Base-by-base conservation (phyloP, 2,329 filamentous ascomycete species). In the Emmonsiellopsis sp. region DNA sequence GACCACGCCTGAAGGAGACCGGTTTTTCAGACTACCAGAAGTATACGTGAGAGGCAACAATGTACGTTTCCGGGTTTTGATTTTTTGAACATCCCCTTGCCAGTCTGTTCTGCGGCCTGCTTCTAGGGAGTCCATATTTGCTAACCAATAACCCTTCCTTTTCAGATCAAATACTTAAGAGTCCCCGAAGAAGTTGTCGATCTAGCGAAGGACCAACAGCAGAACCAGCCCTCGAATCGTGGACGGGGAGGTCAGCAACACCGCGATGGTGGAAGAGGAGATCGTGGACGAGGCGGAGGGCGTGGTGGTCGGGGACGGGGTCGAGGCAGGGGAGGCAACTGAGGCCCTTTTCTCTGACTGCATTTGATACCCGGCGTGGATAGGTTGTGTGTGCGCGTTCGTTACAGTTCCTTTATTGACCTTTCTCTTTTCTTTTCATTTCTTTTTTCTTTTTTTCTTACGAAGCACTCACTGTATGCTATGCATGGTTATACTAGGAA, bases 1-100 rank as follows among this genome's bases (percentile, higher is more conserved):
- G 73, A 97, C 93, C 14, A 95, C 87, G 68, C 85, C 92, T 27
- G 92, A 97, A 65, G 93, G 90, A 58, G 91, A 97, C 72, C 91
- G 87, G 68, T 98, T 98, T 72, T 86, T 89, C 71, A 81, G 89
- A 66, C 75, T 98, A 71, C 85, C 90, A 37, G 94, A 98, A 70
- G 90, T 92, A 55, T 98, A 98, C 67, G 88, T 98, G 50, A 87
- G 95, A 68, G 93, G 93, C 56, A 98, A 97, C 74, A 98, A 97
- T 68, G 92, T 96, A 74, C 57, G 86, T 76, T 27, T 27, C 21
- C 21, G 21, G 21, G 21, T 5, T 27, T 27, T 5, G 21, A 27
- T 27, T 27, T 39, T 13, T 44, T 48, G 9, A 33, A 3, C n/a
- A 34, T 9, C 13, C 7, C 5, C 31, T n/a, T 17, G 17, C 17